A percentile compares a stretch with the other conserved stretches of the same genome.
Conservation (phyloP, 2,329 filamentous ascomycete species). For the Seiridium cupressi region DNA sequence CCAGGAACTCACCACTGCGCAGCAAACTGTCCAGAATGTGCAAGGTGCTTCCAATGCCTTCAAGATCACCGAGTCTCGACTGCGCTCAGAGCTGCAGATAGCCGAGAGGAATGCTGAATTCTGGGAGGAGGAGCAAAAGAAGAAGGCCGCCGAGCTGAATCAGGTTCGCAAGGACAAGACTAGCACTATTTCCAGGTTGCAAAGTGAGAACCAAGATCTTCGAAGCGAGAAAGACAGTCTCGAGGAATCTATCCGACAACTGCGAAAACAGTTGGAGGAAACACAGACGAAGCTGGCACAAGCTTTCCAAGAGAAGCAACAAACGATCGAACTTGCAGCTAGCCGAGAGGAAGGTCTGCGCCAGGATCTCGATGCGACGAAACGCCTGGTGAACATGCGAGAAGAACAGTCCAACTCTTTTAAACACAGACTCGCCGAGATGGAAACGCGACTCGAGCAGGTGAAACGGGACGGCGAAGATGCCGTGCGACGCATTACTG, state of each 20-base stretch:
- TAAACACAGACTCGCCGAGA: constrained; percentile 66
- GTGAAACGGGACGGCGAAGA: constrained; percentile 66
- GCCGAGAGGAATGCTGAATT: constrained; percentile 90
- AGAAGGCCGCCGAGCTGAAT: constrained; percentile 80
- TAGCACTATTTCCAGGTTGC: constrained; percentile 81
- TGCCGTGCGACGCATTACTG: constrained; percentile 52
- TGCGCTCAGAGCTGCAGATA: constrained; percentile 87
- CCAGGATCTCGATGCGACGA: constrained; percentile 79
- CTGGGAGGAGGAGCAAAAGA: constrained; percentile 88
- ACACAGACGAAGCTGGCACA: constrained; percentile 86
- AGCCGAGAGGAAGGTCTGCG: constrained; percentile 83
- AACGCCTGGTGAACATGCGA: constrained; percentile 78
- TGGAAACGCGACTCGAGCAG: constrained; percentile 62
- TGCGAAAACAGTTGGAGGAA: constrained; percentile 79
- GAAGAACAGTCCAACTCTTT: constrained; percentile 73
- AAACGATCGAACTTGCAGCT: constrained; percentile 79
- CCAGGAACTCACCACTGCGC: constrained; percentile 76
- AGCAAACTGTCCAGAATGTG: constrained; percentile 80
- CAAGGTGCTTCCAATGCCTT: constrained; percentile 77
- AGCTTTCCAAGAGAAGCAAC: constrained; percentile 75
- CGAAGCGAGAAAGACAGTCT: constrained; percentile 73
- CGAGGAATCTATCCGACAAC: constrained; percentile 77
- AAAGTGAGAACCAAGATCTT: constrained; percentile 84
- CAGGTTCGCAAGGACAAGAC: constrained; percentile 96
- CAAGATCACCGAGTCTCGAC: constrained; percentile 85